These are phyloP conservation scores for Hypoxylon fragiforme DNA, from an alignment of 495 filamentous ascomycete species.

Conservation along the genomic window DNA sequence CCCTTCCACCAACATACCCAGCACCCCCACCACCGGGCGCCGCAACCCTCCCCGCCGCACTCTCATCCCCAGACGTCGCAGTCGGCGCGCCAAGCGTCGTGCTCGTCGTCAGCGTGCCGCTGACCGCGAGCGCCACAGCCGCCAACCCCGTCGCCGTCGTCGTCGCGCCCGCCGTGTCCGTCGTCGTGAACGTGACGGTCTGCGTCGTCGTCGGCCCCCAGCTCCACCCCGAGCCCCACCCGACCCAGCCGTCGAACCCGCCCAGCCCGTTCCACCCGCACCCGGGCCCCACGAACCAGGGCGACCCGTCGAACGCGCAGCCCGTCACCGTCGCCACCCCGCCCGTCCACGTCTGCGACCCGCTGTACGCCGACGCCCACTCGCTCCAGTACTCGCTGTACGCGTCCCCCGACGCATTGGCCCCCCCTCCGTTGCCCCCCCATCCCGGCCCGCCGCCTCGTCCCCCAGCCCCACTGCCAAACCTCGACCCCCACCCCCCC, in stretches of 20 bases:
- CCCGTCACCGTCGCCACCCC: conserved; percentile 53
- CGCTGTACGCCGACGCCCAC: conserved; percentile 36
- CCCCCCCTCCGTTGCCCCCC: no score
- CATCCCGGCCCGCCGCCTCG: no score
- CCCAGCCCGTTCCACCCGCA: conserved; percentile 45
- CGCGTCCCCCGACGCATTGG: conserved; percentile 9
- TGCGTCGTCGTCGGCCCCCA: conserved; percentile 42
- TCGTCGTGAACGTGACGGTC: conserved; percentile 44
- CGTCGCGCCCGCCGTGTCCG: conserved; percentile 37
- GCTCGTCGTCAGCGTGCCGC: conserved; percentile 43
- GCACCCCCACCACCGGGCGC: conserved; percentile 11
- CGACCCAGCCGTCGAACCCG: conserved; percentile 47
- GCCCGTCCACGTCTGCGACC: conserved; percentile 45
- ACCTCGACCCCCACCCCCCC: conserved; percentile 22
- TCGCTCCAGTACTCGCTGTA: conserved; percentile 38
- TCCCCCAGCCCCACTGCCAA: no score
- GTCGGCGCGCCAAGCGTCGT: conserved; percentile 32
- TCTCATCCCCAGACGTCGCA: conserved; percentile 19
- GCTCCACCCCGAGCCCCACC: conserved; percentile 51
- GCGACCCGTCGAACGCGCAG: conserved; percentile 50
- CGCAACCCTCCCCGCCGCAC: conserved; percentile 14
- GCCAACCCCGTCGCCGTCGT: conserved; percentile 44
- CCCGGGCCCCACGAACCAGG: conserved; percentile 51
- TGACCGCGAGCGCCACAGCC: conserved; percentile 46
- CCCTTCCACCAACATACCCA: neutral